Conservation (phyloP, 2,329 filamentous ascomycete genomes). For the Fulvia fulva region DNA sequence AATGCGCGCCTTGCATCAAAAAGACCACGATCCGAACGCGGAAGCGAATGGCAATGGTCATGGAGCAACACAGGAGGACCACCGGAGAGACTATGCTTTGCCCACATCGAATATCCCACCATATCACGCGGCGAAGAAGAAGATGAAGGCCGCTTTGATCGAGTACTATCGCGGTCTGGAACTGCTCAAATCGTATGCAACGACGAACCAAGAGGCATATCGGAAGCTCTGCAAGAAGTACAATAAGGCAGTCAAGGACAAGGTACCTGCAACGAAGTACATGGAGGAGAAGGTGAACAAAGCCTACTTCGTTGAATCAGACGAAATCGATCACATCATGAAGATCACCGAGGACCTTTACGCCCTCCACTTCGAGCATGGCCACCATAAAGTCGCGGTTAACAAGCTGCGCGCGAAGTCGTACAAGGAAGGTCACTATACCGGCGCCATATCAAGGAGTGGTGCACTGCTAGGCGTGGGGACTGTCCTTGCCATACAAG, state of each 20-base stretch:
- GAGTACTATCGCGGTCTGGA: slow-evolving; percentile 93
- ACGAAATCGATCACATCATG: slow-evolving; percentile 76
- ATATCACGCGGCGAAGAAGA: slow-evolving; percentile 83
- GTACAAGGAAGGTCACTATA: slow-evolving; percentile 56
- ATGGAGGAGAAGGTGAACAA: slow-evolving; percentile 89
- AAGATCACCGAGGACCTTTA: slow-evolving; percentile 84
- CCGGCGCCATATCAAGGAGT: slow-evolving; percentile 56
- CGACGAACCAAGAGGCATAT: slow-evolving; percentile 89
- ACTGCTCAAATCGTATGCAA: slow-evolving; percentile 82
- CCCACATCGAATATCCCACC: slow-evolving; percentile 56
- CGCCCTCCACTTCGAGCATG: slow-evolving; percentile 87
- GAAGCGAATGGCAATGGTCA: neutral
- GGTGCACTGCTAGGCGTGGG: slow-evolving; percentile 45
- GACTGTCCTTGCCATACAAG: slow-evolving; percentile 42
- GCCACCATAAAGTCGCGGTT: slow-evolving; percentile 86
- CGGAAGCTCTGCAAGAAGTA: slow-evolving; percentile 99
- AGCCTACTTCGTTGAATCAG: slow-evolving; percentile 86
- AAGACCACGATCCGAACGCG: slow-evolving; percentile 52
- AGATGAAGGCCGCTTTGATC: slow-evolving; percentile 84
- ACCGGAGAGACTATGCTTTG: slow-evolving; percentile 43
- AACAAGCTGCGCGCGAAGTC: slow-evolving; percentile 76
- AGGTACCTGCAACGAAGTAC: slow-evolving; percentile 60
- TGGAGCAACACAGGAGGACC: slow-evolving; percentile 45
- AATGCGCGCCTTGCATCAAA: slow-evolving; percentile 78
- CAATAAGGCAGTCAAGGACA: slow-evolving; percentile 80